Base-by-base conservation (phyloP, 164 flowering plant genomes). In the Macadamia tetraphylla region DNA sequence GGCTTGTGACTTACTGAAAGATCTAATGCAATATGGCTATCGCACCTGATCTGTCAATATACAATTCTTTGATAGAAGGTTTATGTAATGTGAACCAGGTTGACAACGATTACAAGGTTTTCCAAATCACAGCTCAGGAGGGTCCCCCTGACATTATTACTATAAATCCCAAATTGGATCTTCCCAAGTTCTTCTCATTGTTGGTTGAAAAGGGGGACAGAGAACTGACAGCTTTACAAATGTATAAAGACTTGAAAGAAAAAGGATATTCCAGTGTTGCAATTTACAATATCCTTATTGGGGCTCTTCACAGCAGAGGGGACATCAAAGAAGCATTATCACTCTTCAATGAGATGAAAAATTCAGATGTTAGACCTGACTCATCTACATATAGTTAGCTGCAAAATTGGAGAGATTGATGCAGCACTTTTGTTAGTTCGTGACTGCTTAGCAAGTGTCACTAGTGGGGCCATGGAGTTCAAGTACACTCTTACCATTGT, bases 21-120 rank as follows among this genome's bases (percentile, higher is more conserved):
- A 90, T 80, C 76, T 95, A 81, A 74, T 85, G 62, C 84, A 75
- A 57, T 87, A 89, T 5, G 97, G 96, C 43, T 95, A 92, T 70
- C 77, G 96, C 63, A 93, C 23, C 97, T 55, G 98, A 95, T 80
- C 78, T 95, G 78, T 79, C 82, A 8, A 90, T 95, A 29, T 90
- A 87, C 71, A 87, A 84, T 77, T 77, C 87, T 70, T 77, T 95
- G 62, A 88, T 95, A 62, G 65, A 74, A 71, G 99, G 99, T 6
- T 72, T 95, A 49, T 95, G 99, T 71, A 73, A 65, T 73, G 85
- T 66, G 49, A 79, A 85, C 57, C 77, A 66, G 67, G 83, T 86
- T 43, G 89, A 89, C 58, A 88, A 85, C 68, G 99, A 94, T 63
- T 81, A 79, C 67, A 90, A 81, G 74, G 84, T 92, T 70, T 89